Base-by-base conservation (phyloP, 2,329 filamentous ascomycete genomes). In the Trichoderma hamatum region DNA sequence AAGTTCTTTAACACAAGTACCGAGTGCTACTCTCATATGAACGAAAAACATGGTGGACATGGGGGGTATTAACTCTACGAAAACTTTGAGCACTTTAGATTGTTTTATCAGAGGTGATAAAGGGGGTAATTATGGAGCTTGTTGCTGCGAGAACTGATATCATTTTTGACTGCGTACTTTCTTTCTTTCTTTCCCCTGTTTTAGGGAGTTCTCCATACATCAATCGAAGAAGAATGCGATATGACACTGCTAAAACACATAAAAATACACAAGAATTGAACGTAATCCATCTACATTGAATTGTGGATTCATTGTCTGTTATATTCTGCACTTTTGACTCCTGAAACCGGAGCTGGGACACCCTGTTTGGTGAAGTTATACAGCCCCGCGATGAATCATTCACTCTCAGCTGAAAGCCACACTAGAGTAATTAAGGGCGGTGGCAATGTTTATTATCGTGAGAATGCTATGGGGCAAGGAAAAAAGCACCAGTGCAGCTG, bases 21-120 rank as follows among this genome's bases (percentile, higher is more conserved):
- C 3, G 21, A 46, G 5, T 69, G 67, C 28, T 69, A 69, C 32
- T 19, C 11, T 3, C 67, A 69, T 69, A 65, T 69, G 60, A 54
- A 9, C 26, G 21, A 26, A 9, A 19, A 21, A 16, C 61, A 64
- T 55, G 51, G 61, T 4, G 61, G 26, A 64, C 32, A 32, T 24
- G 13, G 5, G 7, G n/a, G 19, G 19, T 7, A 19, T 64, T 43
- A 26, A 19, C 3, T 5, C 10, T 16, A 39, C 5, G 16, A 6
- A 6, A 43, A 21, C n/a, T 10, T 11, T 14, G 26, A 19, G n/a
- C 19, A 16, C 11, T 5, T 5, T 32, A 26, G 19, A 3, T 2
- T 36, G 11, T 19, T 28, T 2, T n/a, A 7, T 16, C 5, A 14
- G 28, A n/a, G 28, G 34, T 16, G 19, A 24, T 13, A 49, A 49